Conservation (phyloP, 2,329 filamentous ascomycete genomes). For the Pseudogymnoascus sp. region DNA sequence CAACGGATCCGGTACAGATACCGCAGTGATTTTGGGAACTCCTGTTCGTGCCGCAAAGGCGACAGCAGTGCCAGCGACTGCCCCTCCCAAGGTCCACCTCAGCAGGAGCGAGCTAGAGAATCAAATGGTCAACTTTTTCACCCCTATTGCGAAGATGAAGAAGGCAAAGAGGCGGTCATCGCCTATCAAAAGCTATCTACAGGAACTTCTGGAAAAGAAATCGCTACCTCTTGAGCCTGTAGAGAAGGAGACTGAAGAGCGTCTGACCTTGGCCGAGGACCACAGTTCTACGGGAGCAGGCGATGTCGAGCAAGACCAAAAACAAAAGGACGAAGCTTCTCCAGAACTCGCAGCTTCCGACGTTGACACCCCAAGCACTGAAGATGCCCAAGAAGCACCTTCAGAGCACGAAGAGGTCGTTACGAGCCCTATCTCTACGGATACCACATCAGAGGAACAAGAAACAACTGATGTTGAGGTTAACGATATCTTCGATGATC, state of each 20-base stretch:
- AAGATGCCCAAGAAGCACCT: background rate
- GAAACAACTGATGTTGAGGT: background rate
- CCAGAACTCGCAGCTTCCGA: background rate
- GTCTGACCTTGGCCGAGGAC: background rate
- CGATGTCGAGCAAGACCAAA: background rate
- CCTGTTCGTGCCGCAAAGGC: background rate
- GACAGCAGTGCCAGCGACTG: background rate
- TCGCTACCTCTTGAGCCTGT: background rate
- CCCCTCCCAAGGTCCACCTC: conserved; percentile 5
- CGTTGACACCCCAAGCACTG: background rate
- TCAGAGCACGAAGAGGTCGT: background rate
- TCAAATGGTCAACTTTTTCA: conserved; percentile 7
- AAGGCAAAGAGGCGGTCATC: conserved; percentile 3
- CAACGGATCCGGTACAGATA: background rate
- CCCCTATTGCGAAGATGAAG: conserved; percentile 6
- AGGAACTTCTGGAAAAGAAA: background rate
- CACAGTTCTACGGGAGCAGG: background rate
- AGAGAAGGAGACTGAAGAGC: background rate
- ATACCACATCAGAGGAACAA: background rate
- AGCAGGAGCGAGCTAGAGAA: conserved; percentile 1
- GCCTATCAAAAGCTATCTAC: conserved; percentile 12
- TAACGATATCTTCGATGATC: background rate
- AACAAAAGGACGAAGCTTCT: background rate
- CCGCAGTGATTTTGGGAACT: background rate
- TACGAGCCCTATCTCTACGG: background rate